Base-by-base conservation (phyloP, 345 rosid genomes). In the Salix dunnii region DNA sequence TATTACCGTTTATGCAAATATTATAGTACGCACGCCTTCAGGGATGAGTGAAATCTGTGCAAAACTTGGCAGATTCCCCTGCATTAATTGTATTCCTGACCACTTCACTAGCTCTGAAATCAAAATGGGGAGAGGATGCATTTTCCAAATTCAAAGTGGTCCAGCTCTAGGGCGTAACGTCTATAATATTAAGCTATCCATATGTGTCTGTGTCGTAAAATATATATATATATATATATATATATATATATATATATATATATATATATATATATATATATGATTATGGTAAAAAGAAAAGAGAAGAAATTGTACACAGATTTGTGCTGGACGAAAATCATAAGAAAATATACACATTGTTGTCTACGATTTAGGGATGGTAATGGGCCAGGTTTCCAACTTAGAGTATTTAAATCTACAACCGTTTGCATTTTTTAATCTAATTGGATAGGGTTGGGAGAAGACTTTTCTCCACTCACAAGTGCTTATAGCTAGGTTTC, bases 11-110 rank as follows among this genome's bases (percentile, higher is more conserved):
- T 0, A 58, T n/a, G 63, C 28, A 58, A 58, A 36, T 7, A 36
- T 7, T 4, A 42, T 17, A 12, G 25, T 0, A 12, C 0, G 16
- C 27, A 43, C 1, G 16, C 27, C 25, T 42, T 42, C 10, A 23
- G 25, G 10, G 20, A 28, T 3, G 58, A 10, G 27, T 81, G 78
- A 80, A 25, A 68, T 51, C 67, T 64, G 69, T 68, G 73, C 73
- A 80, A 78, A 84, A 76, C 79, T 73, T 82, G 82, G 82, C 78
- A 83, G 90, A 85, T 85, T 85, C 87, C 82, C 30, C 79, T 51
- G 40, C 78, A 67, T 20, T 31, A 79, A 35, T 35, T 35, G 36
- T 81, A 82, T 85, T 83, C 88, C 88, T 81, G 88, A 85, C 83
- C 2, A 27, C 76, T 58, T 62, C 82, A 62, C 74, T 48, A 62